Conservation (phyloP, 768 basidiomycete genomes). For the Boletus pseudopeckii region DNA sequence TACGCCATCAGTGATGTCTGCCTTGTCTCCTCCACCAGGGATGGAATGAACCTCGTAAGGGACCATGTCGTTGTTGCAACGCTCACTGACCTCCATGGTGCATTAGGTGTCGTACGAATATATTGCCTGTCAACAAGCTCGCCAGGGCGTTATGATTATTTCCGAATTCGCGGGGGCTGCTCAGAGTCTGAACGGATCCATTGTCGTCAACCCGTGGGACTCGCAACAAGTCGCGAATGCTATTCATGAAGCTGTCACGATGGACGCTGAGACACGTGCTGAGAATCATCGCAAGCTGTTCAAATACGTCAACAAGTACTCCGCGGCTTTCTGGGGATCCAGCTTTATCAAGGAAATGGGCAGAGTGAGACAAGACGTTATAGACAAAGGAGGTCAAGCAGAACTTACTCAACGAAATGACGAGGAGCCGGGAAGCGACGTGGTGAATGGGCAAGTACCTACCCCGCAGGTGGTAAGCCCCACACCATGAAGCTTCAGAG, state of each 20-base stretch:
- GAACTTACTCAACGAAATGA: constrained; percentile 35
- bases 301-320: constrained; percentile 95
- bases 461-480: constrained; percentile 36
- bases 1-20: constrained; percentile 97
- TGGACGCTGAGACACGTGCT: constrained; percentile 76
- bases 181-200: constrained; percentile 89
- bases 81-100: constrained; percentile 6
- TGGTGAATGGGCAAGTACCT: constrained; percentile 38
- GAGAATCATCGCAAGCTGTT: constrained; percentile 95
- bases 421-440: constrained; percentile 36
- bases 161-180: constrained; percentile 99
- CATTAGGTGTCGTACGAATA: constrained; percentile 96
- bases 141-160: constrained; percentile 95
- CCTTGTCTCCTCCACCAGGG: constrained; percentile 89
- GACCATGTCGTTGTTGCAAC: constrained; percentile 1
- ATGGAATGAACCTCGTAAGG: constrained; percentile 97
- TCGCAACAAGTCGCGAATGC: constrained; percentile 97
- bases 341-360: constrained; percentile 87
- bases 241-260: constrained; percentile 93
- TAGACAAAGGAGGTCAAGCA: constrained; percentile 34
- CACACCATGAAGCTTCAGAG: constrained; percentile 28
- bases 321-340: constrained; percentile 88
- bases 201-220: constrained; percentile 99
- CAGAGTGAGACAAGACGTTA: constrained; percentile 46
- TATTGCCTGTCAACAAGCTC: constrained; percentile 88